Evolutionary conservation across 805 yeast species (phyloP).

Genomic region (Hanseniaspora occidentalis): DNA sequence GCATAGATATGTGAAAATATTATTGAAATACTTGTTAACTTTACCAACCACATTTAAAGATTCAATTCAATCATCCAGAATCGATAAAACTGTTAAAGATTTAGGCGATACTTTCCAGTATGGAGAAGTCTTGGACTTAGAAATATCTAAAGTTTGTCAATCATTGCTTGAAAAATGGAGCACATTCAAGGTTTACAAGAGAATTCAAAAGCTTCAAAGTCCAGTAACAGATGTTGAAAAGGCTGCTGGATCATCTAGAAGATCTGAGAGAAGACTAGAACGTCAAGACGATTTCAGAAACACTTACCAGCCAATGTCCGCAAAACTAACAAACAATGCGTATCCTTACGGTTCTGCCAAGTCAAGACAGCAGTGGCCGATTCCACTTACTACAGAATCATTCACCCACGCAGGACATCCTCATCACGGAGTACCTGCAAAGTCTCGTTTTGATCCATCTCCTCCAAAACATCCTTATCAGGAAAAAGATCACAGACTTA

Average conservation of each 20-base stretch:
- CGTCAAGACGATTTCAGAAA: neutral
- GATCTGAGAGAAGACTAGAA: neutral
- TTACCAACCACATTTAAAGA: slow-evolving; percentile 71
- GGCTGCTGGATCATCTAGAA: neutral
- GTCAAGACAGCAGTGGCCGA: too few species aligned
- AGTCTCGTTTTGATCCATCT: too few species aligned
- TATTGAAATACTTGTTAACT: slow-evolving; percentile 41
- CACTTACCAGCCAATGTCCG: too few species aligned
- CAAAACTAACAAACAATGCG: too few species aligned
- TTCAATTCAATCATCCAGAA: slow-evolving; percentile 59
- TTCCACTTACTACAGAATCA: too few species aligned
- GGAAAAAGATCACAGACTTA: too few species aligned
- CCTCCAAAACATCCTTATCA: too few species aligned
- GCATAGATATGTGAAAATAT: slow-evolving; percentile 24
- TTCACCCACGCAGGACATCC: too few species aligned
- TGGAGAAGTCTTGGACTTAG: slow-evolving; percentile 31
- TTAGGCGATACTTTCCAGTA: neutral
- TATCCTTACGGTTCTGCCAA: too few species aligned
- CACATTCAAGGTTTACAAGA: slow-evolving; percentile 63
- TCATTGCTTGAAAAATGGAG: slow-evolving; percentile 57
- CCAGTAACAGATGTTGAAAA: slow-evolving; percentile 2
- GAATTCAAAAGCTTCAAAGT: slow-evolving; percentile 35
- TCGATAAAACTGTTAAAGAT: slow-evolving; percentile 31
- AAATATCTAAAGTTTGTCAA: slow-evolving; percentile 19
- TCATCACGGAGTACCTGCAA: too few species aligned